Conservation (phyloP, 768 basidiomycete species). For the Suillus tomentosus region DNA sequence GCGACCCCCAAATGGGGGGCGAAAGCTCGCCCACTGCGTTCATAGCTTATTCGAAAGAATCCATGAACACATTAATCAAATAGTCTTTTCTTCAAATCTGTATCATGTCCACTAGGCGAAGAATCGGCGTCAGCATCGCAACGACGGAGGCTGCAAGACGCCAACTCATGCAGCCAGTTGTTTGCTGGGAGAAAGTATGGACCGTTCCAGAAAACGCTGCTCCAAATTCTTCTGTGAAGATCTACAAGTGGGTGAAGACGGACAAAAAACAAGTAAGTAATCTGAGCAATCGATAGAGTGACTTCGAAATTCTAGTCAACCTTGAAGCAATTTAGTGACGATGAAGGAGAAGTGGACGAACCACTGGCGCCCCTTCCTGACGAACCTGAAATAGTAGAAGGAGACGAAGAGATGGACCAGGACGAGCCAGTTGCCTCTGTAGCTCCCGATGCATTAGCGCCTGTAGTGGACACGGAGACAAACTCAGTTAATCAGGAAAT, state of each 20-base stretch:
- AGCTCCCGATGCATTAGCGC: slow-evolving; percentile 37
- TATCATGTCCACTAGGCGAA: slow-evolving; percentile 69
- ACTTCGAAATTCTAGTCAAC: slow-evolving; percentile 10
- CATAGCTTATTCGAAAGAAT: not conserved
- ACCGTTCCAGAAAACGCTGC: slow-evolving; percentile 56
- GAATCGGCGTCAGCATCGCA: slow-evolving; percentile 75
- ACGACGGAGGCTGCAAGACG: slow-evolving; percentile 80
- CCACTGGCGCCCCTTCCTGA: slow-evolving; percentile 79
- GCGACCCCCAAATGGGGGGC: slow-evolving; percentile 4
- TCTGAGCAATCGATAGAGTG: slow-evolving; percentile 4
- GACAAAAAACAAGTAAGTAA: slow-evolving; percentile 72
- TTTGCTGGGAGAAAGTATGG: slow-evolving; percentile 84
- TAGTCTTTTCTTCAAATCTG: not conserved
- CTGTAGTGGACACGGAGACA: slow-evolving; percentile 42
- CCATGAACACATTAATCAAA: not conserved
- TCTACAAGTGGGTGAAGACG: slow-evolving; percentile 80
- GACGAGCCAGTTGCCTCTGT: slow-evolving; percentile 53
- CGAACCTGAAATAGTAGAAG: slow-evolving; percentile 75
- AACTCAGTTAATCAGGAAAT: slow-evolving; percentile 37
- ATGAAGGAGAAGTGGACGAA: slow-evolving; percentile 78
- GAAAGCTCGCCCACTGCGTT: not conserved
- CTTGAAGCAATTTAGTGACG: slow-evolving; percentile 82
- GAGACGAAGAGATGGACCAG: slow-evolving; percentile 73
- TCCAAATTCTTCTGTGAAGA: slow-evolving; percentile 59
- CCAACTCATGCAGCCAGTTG: slow-evolving; percentile 89